Conservation (phyloP, 2,329 filamentous ascomycete species). For the Trichophyton simii region DNA sequence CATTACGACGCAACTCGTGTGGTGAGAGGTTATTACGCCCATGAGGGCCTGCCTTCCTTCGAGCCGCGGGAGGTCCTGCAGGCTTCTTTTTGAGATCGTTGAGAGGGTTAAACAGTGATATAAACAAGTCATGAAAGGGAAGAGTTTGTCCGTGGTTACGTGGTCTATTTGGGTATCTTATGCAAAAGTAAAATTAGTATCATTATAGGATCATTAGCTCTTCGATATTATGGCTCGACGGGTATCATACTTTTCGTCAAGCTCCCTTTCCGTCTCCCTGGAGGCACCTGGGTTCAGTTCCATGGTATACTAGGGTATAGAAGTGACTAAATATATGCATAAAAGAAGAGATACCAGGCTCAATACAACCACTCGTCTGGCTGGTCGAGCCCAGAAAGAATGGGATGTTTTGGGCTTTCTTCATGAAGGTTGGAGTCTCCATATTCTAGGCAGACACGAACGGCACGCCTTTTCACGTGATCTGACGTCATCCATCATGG, state of each 20-base stretch:
- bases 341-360: too few species aligned
- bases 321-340: neutral
- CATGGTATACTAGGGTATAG: neutral
- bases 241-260: constrained; percentile 37
- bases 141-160: constrained; percentile 67
- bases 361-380: too few species aligned
- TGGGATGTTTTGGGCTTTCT: neutral
- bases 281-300: neutral
- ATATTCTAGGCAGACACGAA: neutral
- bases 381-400: neutral
- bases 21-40: constrained; percentile 43
- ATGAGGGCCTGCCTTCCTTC: constrained; percentile 46
- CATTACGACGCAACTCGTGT: constrained; percentile 63
- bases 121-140: constrained; percentile 67
- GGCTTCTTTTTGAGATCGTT: constrained; percentile 65
- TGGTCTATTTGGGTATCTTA: constrained; percentile 68
- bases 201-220: neutral
- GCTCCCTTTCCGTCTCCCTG: constrained; percentile 29
- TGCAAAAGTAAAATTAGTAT: neutral
- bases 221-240: neutral
- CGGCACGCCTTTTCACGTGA: neutral
- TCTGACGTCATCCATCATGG: neutral
- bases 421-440: neutral
- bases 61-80: constrained; percentile 41
- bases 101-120: constrained; percentile 67